These are phyloP conservation scores for Herpetomonas samuelpessoai DNA, from an alignment of 208 protist species.

Conservation along the genomic window DNA sequence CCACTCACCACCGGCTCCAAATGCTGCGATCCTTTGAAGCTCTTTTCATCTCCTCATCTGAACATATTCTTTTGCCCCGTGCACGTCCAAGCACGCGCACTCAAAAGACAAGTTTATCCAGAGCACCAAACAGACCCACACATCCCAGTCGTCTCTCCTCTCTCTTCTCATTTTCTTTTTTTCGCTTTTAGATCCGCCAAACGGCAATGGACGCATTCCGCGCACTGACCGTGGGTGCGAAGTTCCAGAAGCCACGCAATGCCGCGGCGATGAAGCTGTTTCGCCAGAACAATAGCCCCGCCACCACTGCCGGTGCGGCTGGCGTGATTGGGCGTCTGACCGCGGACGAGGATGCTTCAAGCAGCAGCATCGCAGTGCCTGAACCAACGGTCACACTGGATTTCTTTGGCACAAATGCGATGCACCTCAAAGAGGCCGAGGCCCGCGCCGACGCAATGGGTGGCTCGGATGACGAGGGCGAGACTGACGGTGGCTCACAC, in stretches of 20 bases:
- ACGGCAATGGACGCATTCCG: conserved; percentile 61
- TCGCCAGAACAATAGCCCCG: conserved; percentile 15
- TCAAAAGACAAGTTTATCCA: conserved; percentile 5
- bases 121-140: conserved; percentile 9
- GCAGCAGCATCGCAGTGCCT: conserved; percentile 35
- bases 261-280: conserved; percentile 61
- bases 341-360: conserved; percentile 10
- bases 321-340: conserved; percentile 4
- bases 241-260: conserved; percentile 54
- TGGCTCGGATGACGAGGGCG: conserved; percentile 1
- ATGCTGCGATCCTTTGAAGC: too few relatives aligned
- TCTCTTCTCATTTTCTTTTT: conserved; percentile 14
- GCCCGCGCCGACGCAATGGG: not conserved
- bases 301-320: conserved; percentile 10
- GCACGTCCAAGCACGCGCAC: too few relatives aligned
- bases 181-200: conserved; percentile 1
- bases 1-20: too few relatives aligned
- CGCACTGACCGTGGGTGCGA: conserved; percentile 52
- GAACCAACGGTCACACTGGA: conserved; percentile 46
- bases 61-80: too few relatives aligned
- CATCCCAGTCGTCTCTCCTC: conserved; percentile 7
- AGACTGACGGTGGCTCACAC: not conserved
- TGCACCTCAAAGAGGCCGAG: not conserved
- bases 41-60: too few relatives aligned
- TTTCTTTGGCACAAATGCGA: conserved; percentile 32